A percentile compares a stretch with the other conserved stretches of the same genome.
Conservation (phyloP, 2,329 filamentous ascomycete species). For the Colletotrichum aenigma region DNA sequence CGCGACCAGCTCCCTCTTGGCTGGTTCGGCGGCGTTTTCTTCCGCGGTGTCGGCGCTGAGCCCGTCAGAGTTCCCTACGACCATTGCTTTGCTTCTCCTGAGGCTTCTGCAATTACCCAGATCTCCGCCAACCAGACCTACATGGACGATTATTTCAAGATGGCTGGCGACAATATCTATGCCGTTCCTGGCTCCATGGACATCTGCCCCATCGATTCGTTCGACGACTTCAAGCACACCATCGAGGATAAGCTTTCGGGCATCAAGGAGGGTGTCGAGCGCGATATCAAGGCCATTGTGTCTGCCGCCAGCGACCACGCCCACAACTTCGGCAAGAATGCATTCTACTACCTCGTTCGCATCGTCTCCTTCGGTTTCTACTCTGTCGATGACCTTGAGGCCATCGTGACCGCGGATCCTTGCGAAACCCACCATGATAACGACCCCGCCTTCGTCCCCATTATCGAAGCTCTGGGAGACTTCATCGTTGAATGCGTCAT, state of each 20-base stretch:
- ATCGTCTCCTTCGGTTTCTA: rapidly evolving
- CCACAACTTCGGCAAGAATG: background rate
- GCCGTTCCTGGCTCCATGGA: rapidly evolving
- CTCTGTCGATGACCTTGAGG: background rate
- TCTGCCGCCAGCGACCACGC: background rate
- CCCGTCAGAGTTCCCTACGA: no score
- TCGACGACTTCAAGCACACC: background rate
- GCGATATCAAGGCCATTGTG: background rate
- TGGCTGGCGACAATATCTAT: rapidly evolving
- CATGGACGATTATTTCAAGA: background rate
- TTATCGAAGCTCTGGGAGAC: background rate
- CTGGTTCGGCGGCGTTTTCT: background rate
- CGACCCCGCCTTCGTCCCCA: background rate
- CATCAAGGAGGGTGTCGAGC: background rate
- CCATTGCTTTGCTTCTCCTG: background rate
- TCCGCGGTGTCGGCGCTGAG: background rate
- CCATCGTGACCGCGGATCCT: background rate
- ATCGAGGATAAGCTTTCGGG: background rate
- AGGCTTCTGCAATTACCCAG: background rate
- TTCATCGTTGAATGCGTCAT: background rate
- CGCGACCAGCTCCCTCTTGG: background rate
- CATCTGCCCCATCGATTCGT: background rate
- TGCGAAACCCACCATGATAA: background rate
- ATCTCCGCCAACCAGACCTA: background rate
- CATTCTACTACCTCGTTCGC: background rate